These are phyloP conservation scores for Phaeomoniella chlamydospora DNA, from an alignment of 2,329 filamentous ascomycete genomes.

Conservation along the genomic window DNA sequence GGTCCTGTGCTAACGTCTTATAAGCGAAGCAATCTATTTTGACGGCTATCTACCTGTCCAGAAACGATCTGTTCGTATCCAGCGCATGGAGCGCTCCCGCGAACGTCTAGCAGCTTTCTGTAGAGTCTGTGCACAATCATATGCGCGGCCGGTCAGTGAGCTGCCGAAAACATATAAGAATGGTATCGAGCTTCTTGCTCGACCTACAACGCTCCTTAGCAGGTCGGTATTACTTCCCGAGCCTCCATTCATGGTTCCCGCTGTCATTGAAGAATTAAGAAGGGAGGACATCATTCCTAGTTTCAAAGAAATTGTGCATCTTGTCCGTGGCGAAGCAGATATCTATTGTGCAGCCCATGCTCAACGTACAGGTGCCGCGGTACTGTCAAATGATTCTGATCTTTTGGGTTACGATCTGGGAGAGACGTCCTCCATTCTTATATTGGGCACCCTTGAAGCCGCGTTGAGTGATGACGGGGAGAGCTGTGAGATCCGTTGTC, in stretches of 20 bases:
- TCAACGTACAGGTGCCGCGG: conserved; percentile 38
- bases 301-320: conserved; percentile 20
- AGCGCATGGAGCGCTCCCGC: conserved; percentile 45
- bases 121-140: conserved; percentile 5
- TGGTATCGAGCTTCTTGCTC: background rate
- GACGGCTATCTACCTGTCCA: conserved; percentile 62
- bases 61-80: conserved; percentile 49
- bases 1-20: conserved; percentile 4
- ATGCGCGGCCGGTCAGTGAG: background rate
- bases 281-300: conserved; percentile 18
- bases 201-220: background rate
- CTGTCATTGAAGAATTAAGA: conserved; percentile 55
- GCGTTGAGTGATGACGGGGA: conserved; percentile 4
- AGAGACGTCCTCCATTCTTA: conserved; percentile 43
- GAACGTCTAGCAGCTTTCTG: conserved; percentile 39
- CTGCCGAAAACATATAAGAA: background rate
- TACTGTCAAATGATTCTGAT: conserved; percentile 78
- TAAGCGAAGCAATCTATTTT: conserved; percentile 61
- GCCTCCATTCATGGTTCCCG: conserved; percentile 60
- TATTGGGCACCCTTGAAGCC: conserved; percentile 50
- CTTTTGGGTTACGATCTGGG: conserved; percentile 62
- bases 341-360: conserved; percentile 58
- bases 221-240: conserved; percentile 28
- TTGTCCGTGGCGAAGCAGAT: conserved; percentile 79
- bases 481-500: conserved; percentile 2